phyloP scores from a whole-genome alignment of 176 grass and related monocot genomes.

The Melocanna baccifera region DNA sequence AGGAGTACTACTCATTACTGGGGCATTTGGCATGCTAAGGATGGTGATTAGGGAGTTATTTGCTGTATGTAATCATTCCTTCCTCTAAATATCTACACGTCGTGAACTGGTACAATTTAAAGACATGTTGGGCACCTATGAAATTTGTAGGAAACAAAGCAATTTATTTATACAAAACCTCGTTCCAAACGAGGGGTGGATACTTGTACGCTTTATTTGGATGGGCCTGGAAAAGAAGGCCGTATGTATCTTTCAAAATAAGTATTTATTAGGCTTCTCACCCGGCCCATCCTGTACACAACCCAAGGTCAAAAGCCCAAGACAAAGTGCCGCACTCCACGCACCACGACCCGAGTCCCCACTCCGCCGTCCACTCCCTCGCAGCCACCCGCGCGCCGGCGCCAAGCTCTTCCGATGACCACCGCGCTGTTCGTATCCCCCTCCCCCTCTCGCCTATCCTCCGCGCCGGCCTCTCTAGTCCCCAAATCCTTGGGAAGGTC shows the following conservation, averaged over 20 bases:
- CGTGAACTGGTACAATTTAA: no score
- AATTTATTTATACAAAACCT: neutral
- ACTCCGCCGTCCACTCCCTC: neutral
- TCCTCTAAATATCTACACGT: neutral
- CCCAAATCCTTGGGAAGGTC: neutral
- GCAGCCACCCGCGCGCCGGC: neutral
- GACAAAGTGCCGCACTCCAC: neutral
- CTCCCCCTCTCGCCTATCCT: neutral
- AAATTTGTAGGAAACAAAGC: neutral
- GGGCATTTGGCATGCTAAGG: neutral
- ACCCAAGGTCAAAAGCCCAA: neutral
- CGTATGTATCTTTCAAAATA: no score
- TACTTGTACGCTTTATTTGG: no score
- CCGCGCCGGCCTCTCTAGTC: neutral
- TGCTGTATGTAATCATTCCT: neutral
- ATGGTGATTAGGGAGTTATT: slow-evolving; percentile 15
- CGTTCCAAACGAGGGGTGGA: no score
- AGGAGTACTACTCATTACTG: neutral
- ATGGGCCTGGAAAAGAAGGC: no score
- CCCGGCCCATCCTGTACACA: neutral
- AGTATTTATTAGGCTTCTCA: no score
- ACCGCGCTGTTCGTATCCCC: slow-evolving; percentile 3
- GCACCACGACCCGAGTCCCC: no score
- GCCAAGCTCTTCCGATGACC: slow-evolving; percentile 24
- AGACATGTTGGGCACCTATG: neutral